A percentile compares a stretch with the other conserved stretches of the same genome.
Conservation (phyloP, 805 yeast species). For the Wickerhamiella shivajii region DNA sequence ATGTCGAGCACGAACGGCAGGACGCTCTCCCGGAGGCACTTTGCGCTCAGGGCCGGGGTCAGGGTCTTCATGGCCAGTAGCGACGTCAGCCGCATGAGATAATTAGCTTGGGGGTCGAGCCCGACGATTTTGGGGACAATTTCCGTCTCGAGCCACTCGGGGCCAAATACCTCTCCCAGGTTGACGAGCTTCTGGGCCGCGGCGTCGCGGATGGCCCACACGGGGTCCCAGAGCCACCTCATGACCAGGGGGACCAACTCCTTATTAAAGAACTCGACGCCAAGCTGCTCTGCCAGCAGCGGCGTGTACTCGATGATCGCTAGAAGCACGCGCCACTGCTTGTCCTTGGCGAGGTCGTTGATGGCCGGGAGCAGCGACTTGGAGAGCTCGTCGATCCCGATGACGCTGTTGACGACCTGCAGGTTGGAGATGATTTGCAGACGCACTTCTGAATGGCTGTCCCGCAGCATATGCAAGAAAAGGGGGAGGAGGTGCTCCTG, state of each 20-base stretch:
- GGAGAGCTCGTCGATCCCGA: slow-evolving; percentile 78
- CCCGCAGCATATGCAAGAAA: slow-evolving; percentile 84
- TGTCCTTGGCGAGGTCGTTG: slow-evolving; percentile 88
- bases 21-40: slow-evolving; percentile 45
- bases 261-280: slow-evolving; percentile 83
- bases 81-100: slow-evolving; percentile 84
- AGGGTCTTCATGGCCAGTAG: slow-evolving; percentile 75
- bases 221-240: slow-evolving; percentile 99
- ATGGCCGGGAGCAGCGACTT: slow-evolving; percentile 89
- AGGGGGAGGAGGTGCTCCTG: slow-evolving; percentile 73
- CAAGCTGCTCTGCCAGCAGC: slow-evolving; percentile 81
- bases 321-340: slow-evolving; percentile 93
- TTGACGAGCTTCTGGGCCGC: slow-evolving; percentile 74
- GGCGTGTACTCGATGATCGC: slow-evolving; percentile 97
- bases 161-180: slow-evolving; percentile 76
- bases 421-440: slow-evolving; percentile 85
- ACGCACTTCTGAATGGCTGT: slow-evolving; percentile 92
- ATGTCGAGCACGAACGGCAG: slow-evolving; percentile 68
- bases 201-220: slow-evolving; percentile 90
- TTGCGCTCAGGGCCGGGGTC: slow-evolving; percentile 51
- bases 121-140: slow-evolving; percentile 62
- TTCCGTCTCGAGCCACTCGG: slow-evolving; percentile 81
- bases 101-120: slow-evolving; percentile 44
- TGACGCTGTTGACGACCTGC: slow-evolving; percentile 82
- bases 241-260: slow-evolving; percentile 80